Base-by-base conservation (phyloP, 2,329 filamentous ascomycete genomes). In the Talaromyces sp. region DNA sequence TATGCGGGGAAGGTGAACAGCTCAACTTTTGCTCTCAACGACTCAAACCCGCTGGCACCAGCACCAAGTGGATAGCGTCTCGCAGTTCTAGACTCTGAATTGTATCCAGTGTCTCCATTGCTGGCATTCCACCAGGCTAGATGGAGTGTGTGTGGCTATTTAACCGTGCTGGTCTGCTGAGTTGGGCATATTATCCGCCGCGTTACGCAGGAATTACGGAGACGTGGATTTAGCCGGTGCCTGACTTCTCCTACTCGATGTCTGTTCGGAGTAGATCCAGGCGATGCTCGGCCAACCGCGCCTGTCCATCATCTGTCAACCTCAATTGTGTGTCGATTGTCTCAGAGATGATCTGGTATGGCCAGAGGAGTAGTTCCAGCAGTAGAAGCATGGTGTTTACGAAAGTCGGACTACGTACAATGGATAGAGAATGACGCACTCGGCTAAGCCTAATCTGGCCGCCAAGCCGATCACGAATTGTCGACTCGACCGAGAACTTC, bases 1-100 rank as follows among this genome's bases (percentile, higher is more conserved):
- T n/a, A 42, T 57, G 54, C 54, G 54, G 54, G 54, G 54, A 57
- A 39, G 35, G 12, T 12, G 35, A 40, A 40, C 54, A 57, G 54
- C 54, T 23, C 23, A 42, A 42, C 54, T 42, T 57, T 40, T 42
- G 31, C 50, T 35, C 37, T 57, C 54, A 37, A 28, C 54, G 28
- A 6, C 28, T 28, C n/a, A 6, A 6, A 28, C 28, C 54, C 40
- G 35, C 33, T 39, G 35, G 14, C 35, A 16, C 16, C 16, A 37
- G 2, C 35, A 42, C 21, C 5, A 57, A 57, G 54, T 57, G 54
- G 35, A 42, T 57, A 40, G 35, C 25, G 11, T 37, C 23, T 50
- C 23, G 8, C 21, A 28, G 28, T 18, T 54, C 48, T 28, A 48
- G 28, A 35, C 50, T 35, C 33, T 6, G 44, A 6, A 28, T n/a